Conservation (phyloP, 2,329 filamentous ascomycete genomes). For the Aspergillus awamori region DNA sequence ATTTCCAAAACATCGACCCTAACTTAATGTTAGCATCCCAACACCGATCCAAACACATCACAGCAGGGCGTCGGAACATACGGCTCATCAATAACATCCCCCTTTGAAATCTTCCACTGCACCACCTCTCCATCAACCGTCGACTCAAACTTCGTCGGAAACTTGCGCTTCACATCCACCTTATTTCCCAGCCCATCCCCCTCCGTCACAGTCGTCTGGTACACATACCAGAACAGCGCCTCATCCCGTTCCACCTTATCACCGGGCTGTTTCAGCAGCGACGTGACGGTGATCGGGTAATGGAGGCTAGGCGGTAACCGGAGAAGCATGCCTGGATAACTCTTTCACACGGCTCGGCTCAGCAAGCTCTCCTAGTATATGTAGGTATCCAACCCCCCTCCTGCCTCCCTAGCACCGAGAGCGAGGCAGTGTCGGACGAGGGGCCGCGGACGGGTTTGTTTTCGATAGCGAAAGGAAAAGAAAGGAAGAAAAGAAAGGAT, state of each 20-base stretch:
- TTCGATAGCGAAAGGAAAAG: conserved; percentile 9
- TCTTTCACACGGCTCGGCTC: not conserved
- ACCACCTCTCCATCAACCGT: conserved; percentile 78
- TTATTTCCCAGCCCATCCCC: conserved; percentile 74
- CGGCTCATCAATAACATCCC: conserved; percentile 48
- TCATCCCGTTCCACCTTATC: conserved; percentile 76
- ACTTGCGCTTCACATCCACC: conserved; percentile 68
- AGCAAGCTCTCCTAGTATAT: not conserved
- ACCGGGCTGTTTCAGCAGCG: conserved; percentile 74
- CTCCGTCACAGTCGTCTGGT: conserved; percentile 71
- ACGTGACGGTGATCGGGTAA: conserved; percentile 91
- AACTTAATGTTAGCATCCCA: conserved; percentile 35
- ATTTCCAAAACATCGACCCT: conserved; percentile 69
- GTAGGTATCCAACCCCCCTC: conserved; percentile 4
- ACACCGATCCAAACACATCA: not conserved
- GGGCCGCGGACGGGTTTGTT: not conserved
- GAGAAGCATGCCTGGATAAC: conserved; percentile 47
- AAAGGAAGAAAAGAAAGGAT: not conserved
- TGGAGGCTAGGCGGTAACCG: conserved; percentile 63
- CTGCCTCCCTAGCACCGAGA: not conserved
- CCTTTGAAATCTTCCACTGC: conserved; percentile 69
- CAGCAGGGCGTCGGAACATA: conserved; percentile 30
- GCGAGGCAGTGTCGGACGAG: not conserved
- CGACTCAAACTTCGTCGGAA: conserved; percentile 78
- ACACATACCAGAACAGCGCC: conserved; percentile 83